Base-by-base conservation (phyloP, 1,139 yeast species). In the Suhomyces yuchorum region DNA sequence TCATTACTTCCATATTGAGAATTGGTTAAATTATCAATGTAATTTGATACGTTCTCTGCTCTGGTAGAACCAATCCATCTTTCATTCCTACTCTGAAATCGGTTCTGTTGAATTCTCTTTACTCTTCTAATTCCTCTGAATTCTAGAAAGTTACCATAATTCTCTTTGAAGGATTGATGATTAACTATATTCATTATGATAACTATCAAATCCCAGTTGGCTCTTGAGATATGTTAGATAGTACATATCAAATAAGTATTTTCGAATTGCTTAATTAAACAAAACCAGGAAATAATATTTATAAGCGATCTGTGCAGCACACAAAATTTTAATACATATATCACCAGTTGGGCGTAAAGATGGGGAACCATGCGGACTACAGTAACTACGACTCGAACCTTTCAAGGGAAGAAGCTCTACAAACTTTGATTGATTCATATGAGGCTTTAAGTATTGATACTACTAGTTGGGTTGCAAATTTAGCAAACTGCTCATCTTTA, bases 401-500 rank as follows among this genome's bases (percentile, higher is more conserved):
- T 1, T 60, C 74, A 43, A 85, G 82, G 55, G 62, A 66, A 28
- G 96, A 87, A 45, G 75, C 82, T 7, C 75, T 92, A 30, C 80
- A 83, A 50, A 74, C 72, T 47, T 67, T 89, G 3, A 51, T 88
- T 1, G 77, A 73, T 41, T 80, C 91, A 1, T 87, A 87, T 56
- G 71, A 73, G 42, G 92, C 95, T 0, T 71, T 93, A 20, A 68
- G 84, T 2, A 67, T 58, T 1, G 89, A 74, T 15, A 88, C 87
- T 49, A 60, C 71, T 24, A 87, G 89, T 66, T 91, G 97, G 97
- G 92, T 92, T 2, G 83, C 96, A 54, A 93, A 93, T 60, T 69
- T 91, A 30, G 81, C 97, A 24, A 93, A 93, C 60, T 87, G 93
- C 34, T 77, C 96, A 5, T 87, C 97, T 3, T 71, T 93, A 48